These are phyloP conservation scores for Neofusicoccum laricinum DNA, from an alignment of 2,329 filamentous ascomycete species.

Conservation along the genomic window DNA sequence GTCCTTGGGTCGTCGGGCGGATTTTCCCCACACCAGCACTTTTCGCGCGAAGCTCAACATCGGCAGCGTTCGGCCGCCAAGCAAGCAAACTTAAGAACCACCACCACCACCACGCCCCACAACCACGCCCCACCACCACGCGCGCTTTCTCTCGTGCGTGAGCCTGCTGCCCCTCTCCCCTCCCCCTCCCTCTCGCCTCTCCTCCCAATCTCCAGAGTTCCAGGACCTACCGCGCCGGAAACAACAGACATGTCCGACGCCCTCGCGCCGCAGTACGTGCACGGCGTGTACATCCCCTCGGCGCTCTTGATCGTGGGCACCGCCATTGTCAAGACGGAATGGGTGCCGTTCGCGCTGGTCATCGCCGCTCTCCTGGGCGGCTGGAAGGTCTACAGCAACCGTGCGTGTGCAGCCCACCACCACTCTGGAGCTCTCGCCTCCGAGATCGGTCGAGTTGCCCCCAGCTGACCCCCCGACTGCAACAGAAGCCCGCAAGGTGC, in stretches of 20 bases:
- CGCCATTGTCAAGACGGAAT: slow-evolving; percentile 72
- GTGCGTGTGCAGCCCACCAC: slow-evolving; percentile 51
- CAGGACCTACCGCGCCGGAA: not conserved
- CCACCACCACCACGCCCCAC: not conserved
- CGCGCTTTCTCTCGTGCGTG: not conserved
- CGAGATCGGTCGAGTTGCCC: not conserved
- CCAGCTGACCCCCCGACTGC: not conserved
- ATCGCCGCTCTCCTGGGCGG: slow-evolving; percentile 65
- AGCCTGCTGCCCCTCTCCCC: not conserved
- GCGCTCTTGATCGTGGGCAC: slow-evolving; percentile 73
- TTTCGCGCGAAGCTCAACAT: slow-evolving; percentile 8
- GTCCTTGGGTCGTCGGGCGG: not conserved
- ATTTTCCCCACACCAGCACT: slow-evolving; percentile 10
- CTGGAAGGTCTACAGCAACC: slow-evolving; percentile 68
- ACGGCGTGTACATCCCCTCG: slow-evolving; percentile 82
- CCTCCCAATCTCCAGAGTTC: not conserved
- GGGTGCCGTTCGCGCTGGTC: slow-evolving; percentile 64
- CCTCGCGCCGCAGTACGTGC: slow-evolving; percentile 62
- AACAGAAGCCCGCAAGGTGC: slow-evolving; percentile 71
- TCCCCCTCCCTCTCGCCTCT: not conserved
- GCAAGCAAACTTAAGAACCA: not conserved
- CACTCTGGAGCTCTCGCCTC: not conserved
- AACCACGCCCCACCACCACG: not conserved
- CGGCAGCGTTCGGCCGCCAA: not conserved
- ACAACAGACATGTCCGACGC: slow-evolving; percentile 8